A percentile compares a stretch with the other conserved stretches of the same genome.
Evolutionary conservation across 371 early-diverging fungal species (phyloP).

Genomic region (Lichtheimia ornata): DNA sequence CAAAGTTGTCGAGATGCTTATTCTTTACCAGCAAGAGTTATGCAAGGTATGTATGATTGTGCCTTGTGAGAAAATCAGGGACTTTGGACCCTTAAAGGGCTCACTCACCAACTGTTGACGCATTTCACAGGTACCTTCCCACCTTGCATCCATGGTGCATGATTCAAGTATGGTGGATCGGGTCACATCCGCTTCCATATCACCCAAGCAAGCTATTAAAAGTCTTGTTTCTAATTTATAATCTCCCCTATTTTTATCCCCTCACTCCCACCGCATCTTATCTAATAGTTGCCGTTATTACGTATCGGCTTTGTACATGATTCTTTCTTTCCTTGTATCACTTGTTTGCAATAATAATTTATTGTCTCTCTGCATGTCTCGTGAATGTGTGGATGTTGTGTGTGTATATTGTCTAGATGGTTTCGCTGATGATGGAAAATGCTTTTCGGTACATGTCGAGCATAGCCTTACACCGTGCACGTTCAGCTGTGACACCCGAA

Average conservation of each 20-base stretch:
- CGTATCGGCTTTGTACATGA: no score
- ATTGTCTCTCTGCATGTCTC: no score
- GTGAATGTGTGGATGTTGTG: no score
- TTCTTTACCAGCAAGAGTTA: conserved; percentile 71
- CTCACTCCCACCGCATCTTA: no score
- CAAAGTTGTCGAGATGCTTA: conserved; percentile 73
- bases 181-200: conserved; percentile 1
- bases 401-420: conserved; percentile 42
- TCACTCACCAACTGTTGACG: background rate
- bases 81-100: background rate
- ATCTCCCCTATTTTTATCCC: no score
- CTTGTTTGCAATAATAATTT: no score
- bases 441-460: conserved; percentile 80
- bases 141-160: background rate
- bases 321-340: no score
- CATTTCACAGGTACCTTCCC: conserved; percentile 12
- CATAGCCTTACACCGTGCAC: conserved; percentile 76
- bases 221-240: background rate
- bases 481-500: conserved; percentile 69
- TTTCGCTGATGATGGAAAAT: conserved; percentile 75
- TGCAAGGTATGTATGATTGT: conserved; percentile 60
- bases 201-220: conserved; percentile 3
- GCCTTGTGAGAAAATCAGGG: background rate
- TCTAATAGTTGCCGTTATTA: no score
- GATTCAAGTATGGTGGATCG: conserved; percentile 2